These are phyloP conservation scores for Monosporascus sp. DNA, from an alignment of 2,329 filamentous ascomycete species.

Conservation along the genomic window DNA sequence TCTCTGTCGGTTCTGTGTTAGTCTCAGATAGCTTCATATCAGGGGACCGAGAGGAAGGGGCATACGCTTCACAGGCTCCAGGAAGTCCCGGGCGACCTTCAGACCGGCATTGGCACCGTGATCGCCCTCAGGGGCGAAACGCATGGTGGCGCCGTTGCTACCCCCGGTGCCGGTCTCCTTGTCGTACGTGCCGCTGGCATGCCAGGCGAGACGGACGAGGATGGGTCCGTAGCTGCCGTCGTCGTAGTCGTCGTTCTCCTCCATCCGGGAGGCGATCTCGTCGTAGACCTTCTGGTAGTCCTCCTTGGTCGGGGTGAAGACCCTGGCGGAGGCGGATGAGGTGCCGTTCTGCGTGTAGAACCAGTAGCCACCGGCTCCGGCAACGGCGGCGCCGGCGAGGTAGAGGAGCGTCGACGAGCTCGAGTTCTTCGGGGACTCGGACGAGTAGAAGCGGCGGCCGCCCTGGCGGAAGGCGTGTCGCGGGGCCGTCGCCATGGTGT, in stretches of 20 bases:
- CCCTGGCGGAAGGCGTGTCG: slow-evolving; percentile 69
- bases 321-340: slow-evolving; percentile 41
- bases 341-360: slow-evolving; percentile 54
- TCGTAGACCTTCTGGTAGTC: slow-evolving; percentile 97
- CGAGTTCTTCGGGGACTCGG: slow-evolving; percentile 54
- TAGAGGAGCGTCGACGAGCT: slow-evolving; percentile 47
- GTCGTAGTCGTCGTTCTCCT: slow-evolving; percentile 92
- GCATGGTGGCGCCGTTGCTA: slow-evolving; percentile 95
- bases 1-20: slow-evolving; percentile 38
- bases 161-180: slow-evolving; percentile 83
- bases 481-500: slow-evolving; percentile 53
- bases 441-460: slow-evolving; percentile 75
- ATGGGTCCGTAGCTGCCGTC: slow-evolving; percentile 95
- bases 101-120: slow-evolving; percentile 95
- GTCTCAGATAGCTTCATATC: slow-evolving; percentile 1
- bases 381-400: slow-evolving; percentile 53
- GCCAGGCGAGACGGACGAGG: slow-evolving; percentile 87
- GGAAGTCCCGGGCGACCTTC: slow-evolving; percentile 80
- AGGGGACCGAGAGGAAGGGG: slow-evolving; percentile 8
- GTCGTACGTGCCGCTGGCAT: slow-evolving; percentile 89
- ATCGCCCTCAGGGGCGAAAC: slow-evolving; percentile 81
- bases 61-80: slow-evolving; percentile 82
- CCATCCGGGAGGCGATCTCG: slow-evolving; percentile 70
- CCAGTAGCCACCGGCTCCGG: slow-evolving; percentile 61
- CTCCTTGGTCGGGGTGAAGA: slow-evolving; percentile 70